These are phyloP conservation scores for Boletus vermiculosoides DNA, from an alignment of 768 basidiomycete genomes.

Conservation along the genomic window DNA sequence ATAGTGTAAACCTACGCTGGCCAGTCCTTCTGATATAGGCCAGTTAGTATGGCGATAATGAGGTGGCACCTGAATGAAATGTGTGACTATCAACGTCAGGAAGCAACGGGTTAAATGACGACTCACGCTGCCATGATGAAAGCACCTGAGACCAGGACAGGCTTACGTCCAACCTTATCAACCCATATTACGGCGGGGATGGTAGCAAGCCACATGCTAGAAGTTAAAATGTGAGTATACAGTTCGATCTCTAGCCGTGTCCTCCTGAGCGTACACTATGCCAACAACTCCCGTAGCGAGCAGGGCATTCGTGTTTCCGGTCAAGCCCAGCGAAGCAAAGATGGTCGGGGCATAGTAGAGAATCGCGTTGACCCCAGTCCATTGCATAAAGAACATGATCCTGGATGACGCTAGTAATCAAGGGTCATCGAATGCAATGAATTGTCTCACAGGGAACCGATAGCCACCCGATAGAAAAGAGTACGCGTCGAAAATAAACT, in stretches of 20 bases:
- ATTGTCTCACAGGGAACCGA: slow-evolving; percentile 51
- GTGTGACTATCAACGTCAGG: slow-evolving; percentile 12
- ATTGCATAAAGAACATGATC: slow-evolving; percentile 82
- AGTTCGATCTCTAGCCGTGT: background rate
- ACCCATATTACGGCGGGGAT: slow-evolving; percentile 83
- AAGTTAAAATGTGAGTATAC: background rate
- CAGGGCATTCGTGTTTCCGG: slow-evolving; percentile 56
- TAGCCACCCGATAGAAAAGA: slow-evolving; percentile 59
- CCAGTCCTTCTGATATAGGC: slow-evolving; percentile 59
- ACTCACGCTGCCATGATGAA: slow-evolving; percentile 65
- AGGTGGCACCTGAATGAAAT: slow-evolving; percentile 56
- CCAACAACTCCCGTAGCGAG: slow-evolving; percentile 74
- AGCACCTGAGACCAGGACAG: slow-evolving; percentile 70
- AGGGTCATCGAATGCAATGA: background rate
- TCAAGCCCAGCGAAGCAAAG: slow-evolving; percentile 58
- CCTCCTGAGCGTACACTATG: slow-evolving; percentile 52
- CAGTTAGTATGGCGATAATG: slow-evolving; percentile 65
- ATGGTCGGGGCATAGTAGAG: slow-evolving; percentile 77
- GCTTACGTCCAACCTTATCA: slow-evolving; percentile 73
- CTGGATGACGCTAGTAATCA: slow-evolving; percentile 26
- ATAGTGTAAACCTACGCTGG: slow-evolving; percentile 33
- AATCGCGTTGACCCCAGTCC: slow-evolving; percentile 77
- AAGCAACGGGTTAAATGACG: slow-evolving; percentile 9
- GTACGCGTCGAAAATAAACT: slow-evolving; percentile 56
- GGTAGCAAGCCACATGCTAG: slow-evolving; percentile 70